Percentiles rank a stretch among this genome's conserved stretches.
phyloP scores from a whole-genome alignment of 2,329 filamentous ascomycete species.

The Cytospora schulzeri region DNA sequence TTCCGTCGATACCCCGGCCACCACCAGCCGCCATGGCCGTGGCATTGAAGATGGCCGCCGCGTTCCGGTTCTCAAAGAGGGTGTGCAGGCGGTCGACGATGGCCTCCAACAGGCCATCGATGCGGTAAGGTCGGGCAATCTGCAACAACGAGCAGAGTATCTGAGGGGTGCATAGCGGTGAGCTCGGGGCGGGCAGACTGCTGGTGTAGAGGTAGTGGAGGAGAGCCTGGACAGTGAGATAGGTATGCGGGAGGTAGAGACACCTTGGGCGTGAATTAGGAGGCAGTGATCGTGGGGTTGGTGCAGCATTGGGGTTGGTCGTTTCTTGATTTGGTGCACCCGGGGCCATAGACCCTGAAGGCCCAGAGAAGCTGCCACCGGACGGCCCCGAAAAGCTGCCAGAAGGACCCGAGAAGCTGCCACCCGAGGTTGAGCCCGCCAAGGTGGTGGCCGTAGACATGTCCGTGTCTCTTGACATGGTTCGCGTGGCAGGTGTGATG shows the following conservation, averaged over 20 bases:
- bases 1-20: conserved; percentile 76
- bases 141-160: conserved; percentile 95
- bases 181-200: conserved; percentile 74
- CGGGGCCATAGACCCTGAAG: conserved; percentile 38
- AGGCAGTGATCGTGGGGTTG: conserved; percentile 59
- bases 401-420: conserved; percentile 45
- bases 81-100: conserved; percentile 89
- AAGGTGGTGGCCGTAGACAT: conserved; percentile 39
- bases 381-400: conserved; percentile 47
- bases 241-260: conserved; percentile 90
- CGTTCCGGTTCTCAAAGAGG: conserved; percentile 88
- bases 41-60: conserved; percentile 95
- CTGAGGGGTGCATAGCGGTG: conserved; percentile 85
- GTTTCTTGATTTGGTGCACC: conserved; percentile 38
- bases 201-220: conserved; percentile 95
- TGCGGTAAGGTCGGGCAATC: conserved; percentile 86
- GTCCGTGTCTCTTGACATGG: conserved; percentile 48
- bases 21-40: conserved; percentile 97
- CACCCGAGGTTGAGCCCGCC: conserved; percentile 39
- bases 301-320: conserved; percentile 55
- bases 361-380: conserved; percentile 46
- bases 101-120: conserved; percentile 90
- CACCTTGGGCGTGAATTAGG: conserved; percentile 74
- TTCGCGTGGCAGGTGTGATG: conserved; percentile 58
- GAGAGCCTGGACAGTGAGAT: conserved; percentile 84